Conservation (phyloP, 2,329 filamentous ascomycete genomes). For the Lecanoromycetidae sp. region DNA sequence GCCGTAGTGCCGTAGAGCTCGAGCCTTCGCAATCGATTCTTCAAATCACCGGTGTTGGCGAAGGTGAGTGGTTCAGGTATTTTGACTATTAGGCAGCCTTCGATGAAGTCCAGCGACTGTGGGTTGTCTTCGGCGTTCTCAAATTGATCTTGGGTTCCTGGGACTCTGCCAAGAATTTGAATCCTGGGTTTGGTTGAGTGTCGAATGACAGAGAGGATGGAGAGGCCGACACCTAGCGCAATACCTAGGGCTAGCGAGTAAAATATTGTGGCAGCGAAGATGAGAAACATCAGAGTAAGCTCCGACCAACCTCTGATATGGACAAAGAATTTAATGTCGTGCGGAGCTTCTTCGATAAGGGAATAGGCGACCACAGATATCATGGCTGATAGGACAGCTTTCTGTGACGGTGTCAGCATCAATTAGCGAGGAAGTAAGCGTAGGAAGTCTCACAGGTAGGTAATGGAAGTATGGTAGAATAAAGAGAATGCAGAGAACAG, state of each 20-base stretch:
- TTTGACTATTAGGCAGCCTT: slow-evolving; percentile 89
- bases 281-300: slow-evolving; percentile 73
- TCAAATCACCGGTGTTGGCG: slow-evolving; percentile 88
- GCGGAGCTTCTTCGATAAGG: slow-evolving; percentile 86
- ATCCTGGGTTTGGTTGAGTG: slow-evolving; percentile 88
- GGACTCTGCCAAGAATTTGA: slow-evolving; percentile 84
- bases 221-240: slow-evolving; percentile 83
- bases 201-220: slow-evolving; percentile 75
- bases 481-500: slow-evolving; percentile 67
- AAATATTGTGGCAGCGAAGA: slow-evolving; percentile 85
- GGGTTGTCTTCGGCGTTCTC: slow-evolving; percentile 69
- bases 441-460: slow-evolving; percentile 61
- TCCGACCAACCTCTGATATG: slow-evolving; percentile 78
- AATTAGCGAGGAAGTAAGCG: not conserved
- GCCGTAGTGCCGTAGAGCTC: slow-evolving; percentile 80
- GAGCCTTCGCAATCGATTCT: slow-evolving; percentile 66
- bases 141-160: slow-evolving; percentile 63
- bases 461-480: slow-evolving; percentile 89
- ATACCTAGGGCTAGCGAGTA: slow-evolving; percentile 91
- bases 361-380: slow-evolving; percentile 93
- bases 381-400: slow-evolving; percentile 86
- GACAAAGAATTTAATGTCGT: slow-evolving; percentile 83
- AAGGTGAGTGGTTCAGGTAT: slow-evolving; percentile 95
- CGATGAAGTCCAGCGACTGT: slow-evolving; percentile 70
- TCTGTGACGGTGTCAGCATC: slow-evolving; percentile 38